Percentiles rank a stretch among this genome's conserved stretches.
Conservation (phyloP, 148 eudicot species). For the Linanthus parryae region DNA sequence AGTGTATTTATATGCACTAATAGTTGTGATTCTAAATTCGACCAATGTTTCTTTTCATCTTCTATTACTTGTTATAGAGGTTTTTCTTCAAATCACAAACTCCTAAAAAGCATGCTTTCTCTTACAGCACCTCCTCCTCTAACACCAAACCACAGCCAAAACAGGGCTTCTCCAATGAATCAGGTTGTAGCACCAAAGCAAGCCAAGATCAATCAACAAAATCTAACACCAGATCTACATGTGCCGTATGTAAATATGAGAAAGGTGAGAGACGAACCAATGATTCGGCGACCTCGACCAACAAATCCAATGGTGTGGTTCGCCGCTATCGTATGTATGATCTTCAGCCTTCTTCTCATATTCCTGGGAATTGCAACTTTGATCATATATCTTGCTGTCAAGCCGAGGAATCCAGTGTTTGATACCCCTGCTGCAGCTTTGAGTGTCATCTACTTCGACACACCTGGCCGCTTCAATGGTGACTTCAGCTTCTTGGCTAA, state of each 20-base stretch:
- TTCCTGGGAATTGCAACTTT: conserved; percentile 57
- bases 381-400: conserved; percentile 44
- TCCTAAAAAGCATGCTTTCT: too few relatives aligned
- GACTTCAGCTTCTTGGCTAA: conserved; percentile 70
- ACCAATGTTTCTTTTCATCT: too few relatives aligned
- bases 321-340: conserved; percentile 56
- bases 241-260: conserved; percentile 7
- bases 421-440: conserved; percentile 67
- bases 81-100: too few relatives aligned
- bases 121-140: too few relatives aligned
- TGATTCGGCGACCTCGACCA: conserved; percentile 41
- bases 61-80: too few relatives aligned
- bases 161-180: too few relatives aligned
- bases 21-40: too few relatives aligned
- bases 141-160: too few relatives aligned
- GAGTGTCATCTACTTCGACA: conserved; percentile 60
- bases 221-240: too few relatives aligned
- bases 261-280: conserved; percentile 24
- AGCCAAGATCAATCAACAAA: too few relatives aligned
- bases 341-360: conserved; percentile 62
- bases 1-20: too few relatives aligned
- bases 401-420: conserved; percentile 57
- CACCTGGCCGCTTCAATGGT: conserved; percentile 57
- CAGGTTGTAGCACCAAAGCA: too few relatives aligned
- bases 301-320: conserved; percentile 84